phyloP scores from a whole-genome alignment of 495 filamentous ascomycete species.

The Recurvomyces mirabilis region DNA sequence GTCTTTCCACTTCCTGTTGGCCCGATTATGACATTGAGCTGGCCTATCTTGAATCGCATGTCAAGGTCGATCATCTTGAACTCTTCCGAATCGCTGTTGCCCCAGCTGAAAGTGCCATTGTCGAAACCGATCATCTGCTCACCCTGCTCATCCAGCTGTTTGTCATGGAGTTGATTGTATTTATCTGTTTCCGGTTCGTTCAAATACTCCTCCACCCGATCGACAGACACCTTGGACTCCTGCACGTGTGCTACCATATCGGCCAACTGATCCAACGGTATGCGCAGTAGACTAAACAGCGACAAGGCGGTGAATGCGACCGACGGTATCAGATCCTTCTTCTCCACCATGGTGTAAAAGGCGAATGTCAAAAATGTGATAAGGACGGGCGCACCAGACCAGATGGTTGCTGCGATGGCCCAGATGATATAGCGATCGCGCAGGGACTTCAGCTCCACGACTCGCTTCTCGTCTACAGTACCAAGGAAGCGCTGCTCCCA shows the following conservation, averaged over 20 bases:
- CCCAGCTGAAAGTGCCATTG: slow-evolving; percentile 81
- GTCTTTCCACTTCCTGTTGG: slow-evolving; percentile 94
- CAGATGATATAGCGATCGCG: slow-evolving; percentile 80
- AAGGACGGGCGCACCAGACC: slow-evolving; percentile 89
- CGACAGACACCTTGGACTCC: slow-evolving; percentile 92
- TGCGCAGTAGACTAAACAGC: slow-evolving; percentile 87
- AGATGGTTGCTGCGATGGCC: slow-evolving; percentile 82
- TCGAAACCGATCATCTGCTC: slow-evolving; percentile 68
- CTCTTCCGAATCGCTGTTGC: slow-evolving; percentile 50
- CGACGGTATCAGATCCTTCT: slow-evolving; percentile 80
- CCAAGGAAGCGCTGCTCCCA: slow-evolving; percentile 90
- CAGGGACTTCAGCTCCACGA: slow-evolving; percentile 63
- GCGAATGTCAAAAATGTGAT: slow-evolving; percentile 96
- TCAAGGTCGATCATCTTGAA: slow-evolving; percentile 79
- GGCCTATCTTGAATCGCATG: slow-evolving; percentile 62
- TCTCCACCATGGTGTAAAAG: slow-evolving; percentile 81
- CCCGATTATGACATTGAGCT: slow-evolving; percentile 83
- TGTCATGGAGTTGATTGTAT: slow-evolving; percentile 67
- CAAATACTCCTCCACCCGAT: slow-evolving; percentile 91
- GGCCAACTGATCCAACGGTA: slow-evolving; percentile 89
- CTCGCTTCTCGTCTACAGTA: slow-evolving; percentile 78
- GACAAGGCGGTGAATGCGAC: slow-evolving; percentile 95
- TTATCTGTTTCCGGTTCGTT: slow-evolving; percentile 95
- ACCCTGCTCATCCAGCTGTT: slow-evolving; percentile 47
- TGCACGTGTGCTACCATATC: slow-evolving; percentile 99